Base-by-base conservation (phyloP, 805 yeast genomes). In the Spathaspora sp. region DNA sequence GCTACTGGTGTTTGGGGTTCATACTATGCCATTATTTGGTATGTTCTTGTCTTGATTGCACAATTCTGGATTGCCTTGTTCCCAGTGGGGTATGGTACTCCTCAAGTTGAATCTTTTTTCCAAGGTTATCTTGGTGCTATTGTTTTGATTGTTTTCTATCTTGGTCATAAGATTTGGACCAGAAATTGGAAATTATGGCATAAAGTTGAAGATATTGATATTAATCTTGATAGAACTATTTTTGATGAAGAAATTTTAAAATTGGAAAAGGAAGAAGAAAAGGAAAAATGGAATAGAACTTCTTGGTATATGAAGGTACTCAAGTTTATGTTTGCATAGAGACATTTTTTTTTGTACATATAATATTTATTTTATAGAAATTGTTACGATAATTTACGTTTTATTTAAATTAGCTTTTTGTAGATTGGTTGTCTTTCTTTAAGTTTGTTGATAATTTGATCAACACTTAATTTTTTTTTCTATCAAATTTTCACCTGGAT, bases 41-140 rank as follows among this genome's bases (percentile, higher is more conserved):
- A 65, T 55, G 44, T 57, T 12, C 63, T 73, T 48, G 66, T 73
- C 48, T 63, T 73, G 56, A 60, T 73, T 50, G 76, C 73, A 20
- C 77, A 73, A 58, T 73, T 73, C 59, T 73, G 76, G 76, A 72
- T 73, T 46, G 75, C 78, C 4, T 68, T 73, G 51, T 73, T 55
- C 64, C 78, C 78, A 8, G 55, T 65, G 51, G 72, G 66, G 3
- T 58, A 59, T 9, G 57, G 60, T 18, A 62, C 52, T 29, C 66
- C 70, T n/a, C 53, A 59, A 48, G 72, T 62, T 14, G 45, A 52
- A 12, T 58, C 60, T 51, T 70, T 70, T 51, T 70, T 70, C 62
- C 67, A 69, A 50, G 57, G 57, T 44, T 69, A 69, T 56, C 59
- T 69, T 50, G 74, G 70, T 47, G 70, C 66, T 23, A 57, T 64